Base-by-base conservation (phyloP, 495 filamentous ascomycete species). In the Penicillium fimorum region DNA sequence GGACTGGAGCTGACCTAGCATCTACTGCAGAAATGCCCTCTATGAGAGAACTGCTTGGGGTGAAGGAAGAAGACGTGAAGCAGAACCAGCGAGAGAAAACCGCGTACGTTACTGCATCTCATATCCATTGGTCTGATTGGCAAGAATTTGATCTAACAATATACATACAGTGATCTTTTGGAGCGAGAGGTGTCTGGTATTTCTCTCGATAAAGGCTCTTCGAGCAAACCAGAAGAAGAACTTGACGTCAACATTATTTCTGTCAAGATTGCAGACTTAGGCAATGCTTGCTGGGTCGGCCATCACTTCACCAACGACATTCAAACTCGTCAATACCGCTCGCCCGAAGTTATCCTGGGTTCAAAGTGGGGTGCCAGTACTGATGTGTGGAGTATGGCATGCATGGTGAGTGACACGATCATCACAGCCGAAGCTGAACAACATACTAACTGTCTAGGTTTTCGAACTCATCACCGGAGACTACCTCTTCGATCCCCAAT, bases 231-330 rank as follows among this genome's bases (percentile, higher is more conserved):
- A 6, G 72, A 81, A 50, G 82, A 69, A 15, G 64, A 85, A 47
- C 79, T 82, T 18, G 69, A 82, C 45, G 70, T 68, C 46, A 87
- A 92, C 57, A 91, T 88, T 42, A 99, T 99, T 56, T 96, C 92
- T 4, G 94, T 99, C 64, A 99, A 99, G 77, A 99, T 99, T 71
- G 94, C 94, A 13, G 94, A 99, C 77, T 79, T 99, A 53, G 94
- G 94, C 32, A 99, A 99, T 68, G 94, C 94, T 10, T 99, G 94
- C 76, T 99, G 94, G 94, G 92, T 96, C 24, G 87, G 89, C 30
- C 94, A 99, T 69, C 94, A 99, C 70, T 99, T 99, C 74, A 99
- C 94, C 60, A 97, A 99, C 64, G 94, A 99, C 67, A 99, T 99
- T 58, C 94, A 99, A 64, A 99, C 94, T 8, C 83, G 94, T 63